Evolutionary conservation across 1,139 yeast genomes (phyloP).

Genomic region (Suhomyces bolitotheri): DNA sequence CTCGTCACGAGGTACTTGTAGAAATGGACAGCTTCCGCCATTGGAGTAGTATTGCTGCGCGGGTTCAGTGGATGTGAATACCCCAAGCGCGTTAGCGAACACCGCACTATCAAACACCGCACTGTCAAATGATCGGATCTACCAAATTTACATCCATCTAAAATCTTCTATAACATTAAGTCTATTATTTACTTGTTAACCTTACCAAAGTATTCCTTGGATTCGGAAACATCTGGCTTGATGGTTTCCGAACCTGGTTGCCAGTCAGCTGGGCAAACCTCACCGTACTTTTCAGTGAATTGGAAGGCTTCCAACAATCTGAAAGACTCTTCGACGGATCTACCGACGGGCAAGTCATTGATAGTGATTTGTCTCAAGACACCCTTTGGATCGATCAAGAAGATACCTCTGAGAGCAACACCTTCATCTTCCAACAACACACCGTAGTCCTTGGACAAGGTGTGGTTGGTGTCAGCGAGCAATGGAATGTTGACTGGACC

Average conservation of each 20-base stretch:
- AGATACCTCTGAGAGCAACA: constrained; percentile 95
- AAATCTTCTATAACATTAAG: no score
- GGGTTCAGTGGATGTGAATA: no score
- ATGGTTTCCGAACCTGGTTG: constrained; percentile 95
- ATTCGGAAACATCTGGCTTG: constrained; percentile 78
- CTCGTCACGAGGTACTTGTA: constrained; percentile 57
- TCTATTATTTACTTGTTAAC: constrained; percentile 38
- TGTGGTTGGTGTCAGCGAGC: constrained; percentile 95
- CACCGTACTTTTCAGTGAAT: constrained; percentile 97
- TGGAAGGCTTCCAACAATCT: constrained; percentile 99
- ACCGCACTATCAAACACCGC: no score
- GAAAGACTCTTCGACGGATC: constrained; percentile 95
- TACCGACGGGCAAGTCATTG: constrained; percentile 98
- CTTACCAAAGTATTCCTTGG: constrained; percentile 78
- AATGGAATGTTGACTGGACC: constrained; percentile 94
- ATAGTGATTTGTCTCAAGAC: constrained; percentile 91
- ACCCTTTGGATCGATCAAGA: constrained; percentile 96
- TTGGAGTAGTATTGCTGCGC: no score
- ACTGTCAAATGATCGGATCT: no score
- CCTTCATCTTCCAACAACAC: constrained; percentile 95
- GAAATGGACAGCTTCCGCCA: constrained; percentile 35
- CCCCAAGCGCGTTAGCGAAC: no score
- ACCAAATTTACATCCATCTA: no score
- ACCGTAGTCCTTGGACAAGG: constrained; percentile 93
- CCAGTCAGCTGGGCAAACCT: constrained; percentile 99